A percentile compares a stretch with the other conserved stretches of the same genome.
These are phyloP conservation scores for Alternaria incomplexa DNA, from an alignment of 2,329 filamentous ascomycete genomes.

Conservation along the genomic window DNA sequence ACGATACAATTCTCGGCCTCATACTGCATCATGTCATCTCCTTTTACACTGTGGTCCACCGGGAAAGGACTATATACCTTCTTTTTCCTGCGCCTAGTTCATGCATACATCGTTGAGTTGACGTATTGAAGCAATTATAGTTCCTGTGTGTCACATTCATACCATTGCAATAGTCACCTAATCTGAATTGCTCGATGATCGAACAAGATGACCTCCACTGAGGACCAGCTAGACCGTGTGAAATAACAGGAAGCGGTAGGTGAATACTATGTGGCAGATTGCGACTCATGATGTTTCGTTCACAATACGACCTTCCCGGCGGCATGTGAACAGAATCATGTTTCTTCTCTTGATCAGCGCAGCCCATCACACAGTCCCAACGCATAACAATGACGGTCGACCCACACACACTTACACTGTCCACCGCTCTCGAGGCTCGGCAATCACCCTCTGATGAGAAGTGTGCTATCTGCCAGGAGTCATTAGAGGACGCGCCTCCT, in stretches of 20 bases:
- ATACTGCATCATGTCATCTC: background rate
- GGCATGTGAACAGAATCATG: background rate
- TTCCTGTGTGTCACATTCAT: fast-evolving
- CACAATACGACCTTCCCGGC: background rate
- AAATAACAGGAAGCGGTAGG: background rate
- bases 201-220: background rate
- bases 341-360: background rate
- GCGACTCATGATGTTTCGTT: background rate
- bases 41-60: background rate
- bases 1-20: background rate
- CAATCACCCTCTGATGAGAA: background rate
- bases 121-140: background rate
- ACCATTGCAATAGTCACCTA: background rate
- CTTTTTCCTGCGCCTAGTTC: background rate
- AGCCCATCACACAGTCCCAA: background rate
- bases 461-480: slow-evolving; percentile 20
- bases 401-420: background rate
- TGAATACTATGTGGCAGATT: background rate
- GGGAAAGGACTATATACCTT: background rate
- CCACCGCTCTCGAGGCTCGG: background rate
- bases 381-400: background rate
- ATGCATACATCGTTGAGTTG: background rate
- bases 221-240: background rate
- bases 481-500: background rate
- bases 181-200: background rate